Conservation (phyloP, 257 asterid genomes). For the Solanum medicagineum region DNA sequence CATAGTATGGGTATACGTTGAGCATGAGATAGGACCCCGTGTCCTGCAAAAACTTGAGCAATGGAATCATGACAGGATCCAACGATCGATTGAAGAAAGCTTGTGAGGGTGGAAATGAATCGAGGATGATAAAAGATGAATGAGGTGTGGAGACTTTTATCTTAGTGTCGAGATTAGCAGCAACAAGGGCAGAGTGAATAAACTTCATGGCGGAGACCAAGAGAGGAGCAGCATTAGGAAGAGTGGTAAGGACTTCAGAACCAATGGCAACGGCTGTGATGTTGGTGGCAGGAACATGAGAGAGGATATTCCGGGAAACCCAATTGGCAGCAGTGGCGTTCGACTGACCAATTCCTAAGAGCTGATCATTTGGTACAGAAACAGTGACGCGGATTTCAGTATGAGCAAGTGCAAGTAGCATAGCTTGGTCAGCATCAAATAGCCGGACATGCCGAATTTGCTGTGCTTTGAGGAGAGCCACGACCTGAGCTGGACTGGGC, state of each 20-base stretch:
- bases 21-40: conserved; percentile 67
- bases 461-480: conserved; percentile 76
- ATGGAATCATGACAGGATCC: conserved; percentile 67
- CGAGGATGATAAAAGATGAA: conserved; percentile 66
- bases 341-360: conserved; percentile 78
- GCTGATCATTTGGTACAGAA: conserved; percentile 76
- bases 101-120: conserved; percentile 92
- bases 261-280: conserved; percentile 80
- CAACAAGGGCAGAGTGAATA: conserved; percentile 74
- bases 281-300: conserved; percentile 73
- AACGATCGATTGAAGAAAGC: conserved; percentile 77
- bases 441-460: conserved; percentile 70
- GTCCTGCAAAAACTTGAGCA: conserved; percentile 64
- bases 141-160: conserved; percentile 81
- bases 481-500: conserved; percentile 80
- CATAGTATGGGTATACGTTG: conserved; percentile 76
- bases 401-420: conserved; percentile 74
- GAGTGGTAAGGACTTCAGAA: conserved; percentile 61
- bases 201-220: conserved; percentile 64
- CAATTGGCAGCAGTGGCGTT: conserved; percentile 84
- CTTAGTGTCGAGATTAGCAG: conserved; percentile 59
- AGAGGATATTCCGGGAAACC: conserved; percentile 64
- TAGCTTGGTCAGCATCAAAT: conserved; percentile 52
- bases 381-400: conserved; percentile 59
- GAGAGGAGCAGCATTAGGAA: conserved; percentile 75